Evolutionary conservation across 331 rosid species (phyloP).

Genomic region (Acacia concinna): DNA sequence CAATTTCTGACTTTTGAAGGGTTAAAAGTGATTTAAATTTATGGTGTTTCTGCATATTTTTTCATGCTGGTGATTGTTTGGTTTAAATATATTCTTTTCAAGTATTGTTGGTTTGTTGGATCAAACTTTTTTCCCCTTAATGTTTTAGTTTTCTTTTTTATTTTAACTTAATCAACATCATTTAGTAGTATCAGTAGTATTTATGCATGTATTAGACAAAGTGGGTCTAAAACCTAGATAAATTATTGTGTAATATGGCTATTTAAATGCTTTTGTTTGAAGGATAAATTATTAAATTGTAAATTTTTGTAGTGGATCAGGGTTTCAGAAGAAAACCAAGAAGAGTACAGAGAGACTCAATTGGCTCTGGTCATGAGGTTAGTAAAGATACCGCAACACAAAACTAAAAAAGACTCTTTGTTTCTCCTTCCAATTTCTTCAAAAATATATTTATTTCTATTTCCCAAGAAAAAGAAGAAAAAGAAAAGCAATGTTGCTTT

Average conservation of each 20-base stretch:
- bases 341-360: slow-evolving; percentile 74
- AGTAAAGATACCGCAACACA: neutral
- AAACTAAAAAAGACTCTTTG: neutral
- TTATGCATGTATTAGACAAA: neutral
- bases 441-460: neutral
- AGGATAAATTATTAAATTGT: neutral
- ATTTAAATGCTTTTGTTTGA: neutral
- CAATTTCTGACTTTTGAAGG: too few relatives aligned
- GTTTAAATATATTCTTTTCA: neutral
- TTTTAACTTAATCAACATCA: too few relatives aligned
- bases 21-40: too few relatives aligned
- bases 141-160: neutral
- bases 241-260: neutral
- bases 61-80: neutral
- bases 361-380: slow-evolving; percentile 93
- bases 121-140: neutral
- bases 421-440: neutral
- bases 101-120: neutral
- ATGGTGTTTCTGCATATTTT: neutral
- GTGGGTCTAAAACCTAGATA: neutral
- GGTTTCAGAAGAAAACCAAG: slow-evolving; percentile 61
- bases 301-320: neutral
- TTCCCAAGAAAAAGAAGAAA: neutral
- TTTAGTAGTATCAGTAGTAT: too few relatives aligned
- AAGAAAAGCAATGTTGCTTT: neutral